Evolutionary conservation across 192 early-diverging fungal genomes (phyloP).

Genomic region (Backusella mclennaniae): DNA sequence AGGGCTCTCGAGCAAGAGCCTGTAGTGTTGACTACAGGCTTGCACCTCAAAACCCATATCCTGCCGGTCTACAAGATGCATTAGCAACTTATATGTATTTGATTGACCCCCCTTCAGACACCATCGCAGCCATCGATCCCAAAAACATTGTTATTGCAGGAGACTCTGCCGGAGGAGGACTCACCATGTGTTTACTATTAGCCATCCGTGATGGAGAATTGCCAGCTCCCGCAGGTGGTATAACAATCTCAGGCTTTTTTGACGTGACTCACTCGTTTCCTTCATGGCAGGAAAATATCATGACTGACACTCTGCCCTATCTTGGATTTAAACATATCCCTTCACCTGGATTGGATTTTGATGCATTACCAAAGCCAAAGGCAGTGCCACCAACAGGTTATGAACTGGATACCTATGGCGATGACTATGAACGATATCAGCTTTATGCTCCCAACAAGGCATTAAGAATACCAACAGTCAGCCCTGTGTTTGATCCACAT

Average conservation of each 20-base stretch:
- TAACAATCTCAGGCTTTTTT: slow-evolving; percentile 64
- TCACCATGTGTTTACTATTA: slow-evolving; percentile 51
- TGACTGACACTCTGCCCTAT: slow-evolving; percentile 43
- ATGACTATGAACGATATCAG: slow-evolving; percentile 36
- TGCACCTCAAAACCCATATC: slow-evolving; percentile 79
- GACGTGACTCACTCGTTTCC: slow-evolving; percentile 50
- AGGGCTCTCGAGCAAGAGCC: slow-evolving; percentile 14
- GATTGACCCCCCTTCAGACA: slow-evolving; percentile 39
- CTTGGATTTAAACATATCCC: slow-evolving; percentile 42
- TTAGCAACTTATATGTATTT: slow-evolving; percentile 72
- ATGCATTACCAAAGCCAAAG: slow-evolving; percentile 12
- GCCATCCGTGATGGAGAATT: slow-evolving; percentile 56
- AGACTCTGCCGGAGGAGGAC: slow-evolving; percentile 69
- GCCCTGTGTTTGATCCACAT: slow-evolving; percentile 39
- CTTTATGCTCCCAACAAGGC: slow-evolving; percentile 46
- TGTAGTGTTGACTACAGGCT: slow-evolving; percentile 68
- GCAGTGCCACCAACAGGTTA: not conserved
- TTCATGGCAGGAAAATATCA: slow-evolving; percentile 27
- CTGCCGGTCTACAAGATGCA: slow-evolving; percentile 78
- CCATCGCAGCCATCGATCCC: slow-evolving; percentile 36
- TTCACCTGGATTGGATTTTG: slow-evolving; percentile 31
- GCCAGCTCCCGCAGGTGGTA: slow-evolving; percentile 52
- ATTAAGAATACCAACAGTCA: slow-evolving; percentile 42
- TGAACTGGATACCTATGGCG: not conserved
- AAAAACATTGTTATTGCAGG: slow-evolving; percentile 63